Percentiles rank a stretch among this genome's conserved stretches.
Conservation (phyloP, 257 asterid genomes). For the Solanum tarapatanum region DNA sequence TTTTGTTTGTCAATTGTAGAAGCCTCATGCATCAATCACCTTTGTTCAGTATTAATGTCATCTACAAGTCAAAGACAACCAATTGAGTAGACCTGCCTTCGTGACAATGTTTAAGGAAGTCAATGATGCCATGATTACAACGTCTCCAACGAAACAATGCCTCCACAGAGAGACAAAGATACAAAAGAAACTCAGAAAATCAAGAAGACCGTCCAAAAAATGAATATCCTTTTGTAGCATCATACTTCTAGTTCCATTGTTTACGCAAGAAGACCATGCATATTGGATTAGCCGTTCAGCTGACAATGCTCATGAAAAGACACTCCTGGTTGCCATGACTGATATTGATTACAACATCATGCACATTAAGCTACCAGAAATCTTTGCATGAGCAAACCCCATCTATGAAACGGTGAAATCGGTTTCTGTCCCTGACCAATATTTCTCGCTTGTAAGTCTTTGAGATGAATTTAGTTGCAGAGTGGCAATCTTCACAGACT, state of each 20-base stretch:
- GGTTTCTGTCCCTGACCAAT: slow-evolving; percentile 40
- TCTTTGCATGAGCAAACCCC: slow-evolving; percentile 44
- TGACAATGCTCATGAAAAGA: not conserved
- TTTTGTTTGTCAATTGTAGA: not conserved
- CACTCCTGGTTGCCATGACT: not conserved
- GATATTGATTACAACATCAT: not conserved
- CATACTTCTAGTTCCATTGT: not conserved
- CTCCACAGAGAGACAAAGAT: not conserved
- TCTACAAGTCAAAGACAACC: not conserved
- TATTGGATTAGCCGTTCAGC: not conserved
- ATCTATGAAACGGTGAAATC: slow-evolving; percentile 43
- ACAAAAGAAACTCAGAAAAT: not conserved
- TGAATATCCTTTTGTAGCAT: not conserved
- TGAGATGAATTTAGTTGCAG: slow-evolving; percentile 44
- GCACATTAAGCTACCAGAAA: slow-evolving; percentile 26
- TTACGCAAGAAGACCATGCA: not conserved
- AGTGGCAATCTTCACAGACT: slow-evolving; percentile 49
- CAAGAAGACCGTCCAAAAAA: not conserved
- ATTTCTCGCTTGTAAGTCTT: slow-evolving; percentile 37
- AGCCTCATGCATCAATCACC: not conserved
- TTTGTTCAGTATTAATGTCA: not conserved
- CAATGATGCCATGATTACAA: not conserved
- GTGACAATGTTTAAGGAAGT: not conserved
- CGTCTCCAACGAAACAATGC: not conserved
- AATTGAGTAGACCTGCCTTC: not conserved